Evolutionary conservation across 2,329 filamentous ascomycete genomes (phyloP), one percentile per base, ranked within the genome.

Genomic region (Penicillium sp.): DNA sequence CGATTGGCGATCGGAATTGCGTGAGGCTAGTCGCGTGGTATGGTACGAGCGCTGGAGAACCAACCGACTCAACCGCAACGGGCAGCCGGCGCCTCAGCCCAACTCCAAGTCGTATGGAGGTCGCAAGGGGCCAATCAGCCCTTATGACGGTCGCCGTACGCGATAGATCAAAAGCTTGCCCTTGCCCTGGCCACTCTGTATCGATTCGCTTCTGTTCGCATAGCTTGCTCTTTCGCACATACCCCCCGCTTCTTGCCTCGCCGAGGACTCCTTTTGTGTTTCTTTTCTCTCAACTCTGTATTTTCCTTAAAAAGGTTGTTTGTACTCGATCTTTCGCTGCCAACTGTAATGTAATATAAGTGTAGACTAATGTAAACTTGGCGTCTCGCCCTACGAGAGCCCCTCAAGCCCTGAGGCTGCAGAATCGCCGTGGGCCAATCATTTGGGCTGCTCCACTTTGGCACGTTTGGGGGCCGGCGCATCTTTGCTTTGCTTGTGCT

Each of bases 31-130:
- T 71, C 84, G 91, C 49, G 91, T 96, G 68, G 84, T 91, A 63
- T 97, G 91, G 90, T 97, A 97, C 65, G 93, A 97, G 73, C 87
- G 89, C 64, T 97, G 93, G 94, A 86, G 94, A 74, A 97, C 84
- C 39, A 74, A 69, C 61, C 71, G 73, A 12, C 61, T 75, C 46
- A 71, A 75, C 53, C 66, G 68, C 37, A 64, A 70, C 39, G 66
- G 64, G 15, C 59, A 61, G 36, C 46, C 61, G 17, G 36, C 49
- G 13, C 52, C 59, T 13, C 51, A 61, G 49, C 51, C 32, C 65
- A 65, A 51, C 33, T 37, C 34, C 65, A 62, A 49, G 52, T 41
- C 24, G 9, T 69, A 61, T 39, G 52, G 58, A 21, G 68, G 66
- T 32, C 64, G 68, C 51, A 63, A 59, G 52, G 70, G 68, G 15